Base-by-base conservation (phyloP, 2,329 filamentous ascomycete species). In the Dactylellina leptospora region DNA sequence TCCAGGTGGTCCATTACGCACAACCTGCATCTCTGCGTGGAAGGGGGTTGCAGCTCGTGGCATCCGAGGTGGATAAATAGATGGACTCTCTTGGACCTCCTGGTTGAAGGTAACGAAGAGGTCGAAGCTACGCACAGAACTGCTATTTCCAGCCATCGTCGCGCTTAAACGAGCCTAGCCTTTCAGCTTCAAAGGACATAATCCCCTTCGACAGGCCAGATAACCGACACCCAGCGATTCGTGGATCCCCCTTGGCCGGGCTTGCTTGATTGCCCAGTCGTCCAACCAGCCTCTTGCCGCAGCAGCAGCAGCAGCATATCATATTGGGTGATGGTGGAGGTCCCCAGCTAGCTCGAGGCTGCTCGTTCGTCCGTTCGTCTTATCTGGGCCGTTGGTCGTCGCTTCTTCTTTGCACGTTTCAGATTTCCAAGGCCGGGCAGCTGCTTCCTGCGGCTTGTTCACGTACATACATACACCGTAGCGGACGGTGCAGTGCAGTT, bases 171-270 rank as follows among this genome's bases (percentile, higher is more conserved):
- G 42, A 60, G 64, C 64, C 10, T 70, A 70, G 64, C 55, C 40
- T 16, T 9, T 8, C 18, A 23, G 25, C 22, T 27, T 60, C 48
- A 22, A 55, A 45, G 54, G 63, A 60, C 28, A 47, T 61, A 42
- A 22, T n/a, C 27, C 40, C 20, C 5, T 28, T 59, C 55, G 55
- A 61, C 55, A 61, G 64, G 64, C 55, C 64, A 70, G 64, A 70
- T 70, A 70, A 61, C 55, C 64, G 64, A 70, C 64, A 56, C 40
- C 50, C 64, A 55, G 55, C 63, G 55, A 70, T 61, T 69, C 63
- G 55, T 61, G 45, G 54, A 55, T 30, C 44, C 11, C 25, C 20
- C 4, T 48, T 48, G 10, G 2, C 22, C 6, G 18, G 20, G 20
- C 22, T 48, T 25, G 10, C 18, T 45, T 20, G 42, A 11, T 53